Conservation (phyloP, 768 basidiomycete species). For the Hysterangium stoloniferum region DNA sequence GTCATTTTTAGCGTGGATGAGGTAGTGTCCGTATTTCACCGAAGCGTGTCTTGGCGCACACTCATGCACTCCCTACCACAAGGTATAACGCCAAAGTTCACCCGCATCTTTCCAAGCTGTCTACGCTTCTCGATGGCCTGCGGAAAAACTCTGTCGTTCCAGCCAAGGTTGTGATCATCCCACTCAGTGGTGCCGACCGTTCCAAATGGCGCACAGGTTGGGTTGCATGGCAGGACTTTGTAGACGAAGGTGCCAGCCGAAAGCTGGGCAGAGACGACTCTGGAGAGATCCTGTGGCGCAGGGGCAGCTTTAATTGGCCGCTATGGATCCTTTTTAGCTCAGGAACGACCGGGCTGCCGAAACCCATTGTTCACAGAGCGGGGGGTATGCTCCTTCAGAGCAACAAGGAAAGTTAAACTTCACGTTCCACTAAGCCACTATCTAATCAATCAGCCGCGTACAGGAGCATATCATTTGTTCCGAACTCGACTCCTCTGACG, state of each 20-base stretch:
- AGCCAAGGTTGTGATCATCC: slow-evolving; percentile 52
- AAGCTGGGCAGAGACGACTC: slow-evolving; percentile 38
- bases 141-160: slow-evolving; percentile 26
- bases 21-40: slow-evolving; percentile 44
- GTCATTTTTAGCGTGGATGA: slow-evolving; percentile 68
- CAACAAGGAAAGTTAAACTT: slow-evolving; percentile 34
- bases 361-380: slow-evolving; percentile 71
- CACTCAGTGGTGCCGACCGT: slow-evolving; percentile 26
- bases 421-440: not conserved
- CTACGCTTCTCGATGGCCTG: slow-evolving; percentile 48
- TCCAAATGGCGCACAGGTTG: slow-evolving; percentile 40
- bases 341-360: slow-evolving; percentile 65
- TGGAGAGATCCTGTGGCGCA: slow-evolving; percentile 58
- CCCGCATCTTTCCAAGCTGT: slow-evolving; percentile 55
- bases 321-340: slow-evolving; percentile 83
- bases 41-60: not conserved
- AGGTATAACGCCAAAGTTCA: slow-evolving; percentile 71
- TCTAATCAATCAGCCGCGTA: not conserved
- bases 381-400: slow-evolving; percentile 73
- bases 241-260: slow-evolving; percentile 36
- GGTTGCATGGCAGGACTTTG: slow-evolving; percentile 47
- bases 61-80: slow-evolving; percentile 3
- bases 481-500: slow-evolving; percentile 55
- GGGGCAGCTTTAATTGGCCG: slow-evolving; percentile 64
- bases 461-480: slow-evolving; percentile 57